Conservation (phyloP, 2,329 filamentous ascomycete genomes). For the Cytospora piceae region DNA sequence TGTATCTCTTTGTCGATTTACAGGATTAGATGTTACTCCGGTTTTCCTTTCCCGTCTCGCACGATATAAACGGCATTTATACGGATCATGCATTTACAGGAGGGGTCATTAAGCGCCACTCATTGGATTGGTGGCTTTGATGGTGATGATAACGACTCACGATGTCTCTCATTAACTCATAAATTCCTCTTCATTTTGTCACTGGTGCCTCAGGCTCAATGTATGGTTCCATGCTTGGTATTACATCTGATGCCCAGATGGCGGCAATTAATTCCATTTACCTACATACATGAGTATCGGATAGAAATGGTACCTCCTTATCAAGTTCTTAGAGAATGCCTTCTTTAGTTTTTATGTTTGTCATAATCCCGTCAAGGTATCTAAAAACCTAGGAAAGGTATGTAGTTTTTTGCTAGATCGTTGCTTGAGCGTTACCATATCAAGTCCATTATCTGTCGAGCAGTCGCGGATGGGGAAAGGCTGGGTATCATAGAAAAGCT, state of each 20-base stretch:
- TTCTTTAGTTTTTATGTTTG: too few relatives aligned
- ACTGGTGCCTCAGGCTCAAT: not conserved
- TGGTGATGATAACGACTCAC: slow-evolving; percentile 1
- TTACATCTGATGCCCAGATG: not conserved
- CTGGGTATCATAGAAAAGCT: too few relatives aligned
- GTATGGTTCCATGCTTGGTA: not conserved
- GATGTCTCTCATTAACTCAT: not conserved
- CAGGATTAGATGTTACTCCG: not conserved
- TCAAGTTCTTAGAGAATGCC: too few relatives aligned
- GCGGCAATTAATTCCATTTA: not conserved
- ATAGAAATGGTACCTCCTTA: too few relatives aligned
- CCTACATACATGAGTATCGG: too few relatives aligned
- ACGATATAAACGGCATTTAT: not conserved
- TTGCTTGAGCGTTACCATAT: too few relatives aligned
- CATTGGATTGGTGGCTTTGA: not conserved
- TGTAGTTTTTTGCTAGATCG: too few relatives aligned
- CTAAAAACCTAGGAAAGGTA: too few relatives aligned
- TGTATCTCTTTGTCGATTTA: not conserved
- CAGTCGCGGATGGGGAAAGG: too few relatives aligned
- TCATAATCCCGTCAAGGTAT: too few relatives aligned
- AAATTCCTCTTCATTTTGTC: not conserved
- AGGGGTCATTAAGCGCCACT: not conserved
- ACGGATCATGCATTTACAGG: not conserved
- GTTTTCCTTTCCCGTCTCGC: not conserved
- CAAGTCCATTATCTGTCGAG: too few relatives aligned